These are phyloP conservation scores for Neopestalotiopsis sp. DNA, from an alignment of 2,329 filamentous ascomycete species.

Conservation along the genomic window DNA sequence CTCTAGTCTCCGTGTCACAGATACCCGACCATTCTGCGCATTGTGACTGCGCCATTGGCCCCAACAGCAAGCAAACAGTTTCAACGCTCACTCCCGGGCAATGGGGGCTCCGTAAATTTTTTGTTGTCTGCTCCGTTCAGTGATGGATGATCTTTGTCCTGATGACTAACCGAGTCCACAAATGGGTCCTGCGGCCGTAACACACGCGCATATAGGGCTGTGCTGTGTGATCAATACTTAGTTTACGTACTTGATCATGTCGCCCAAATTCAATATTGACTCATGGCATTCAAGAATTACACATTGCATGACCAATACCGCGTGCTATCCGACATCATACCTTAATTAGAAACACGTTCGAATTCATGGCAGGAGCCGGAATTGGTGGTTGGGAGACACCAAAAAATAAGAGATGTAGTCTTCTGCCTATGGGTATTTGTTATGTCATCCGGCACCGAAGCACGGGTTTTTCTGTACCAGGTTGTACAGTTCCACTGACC, in stretches of 20 bases:
- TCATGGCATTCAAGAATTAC: background rate
- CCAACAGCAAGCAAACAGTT: background rate
- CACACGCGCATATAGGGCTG: constrained; percentile 4
- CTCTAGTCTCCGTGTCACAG: constrained; percentile 8
- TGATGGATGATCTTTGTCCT: background rate
- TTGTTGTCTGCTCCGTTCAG: too few relatives aligned
- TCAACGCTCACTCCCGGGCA: background rate
- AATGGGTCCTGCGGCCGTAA: background rate
- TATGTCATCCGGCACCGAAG: background rate
- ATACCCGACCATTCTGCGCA: background rate
- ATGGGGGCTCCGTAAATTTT: background rate
- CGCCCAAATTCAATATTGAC: background rate
- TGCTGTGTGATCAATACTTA: background rate
- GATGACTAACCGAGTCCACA: constrained; percentile 14
- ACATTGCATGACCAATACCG: background rate
- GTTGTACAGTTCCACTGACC: background rate
- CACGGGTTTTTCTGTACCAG: background rate
- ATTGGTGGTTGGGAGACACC: background rate
- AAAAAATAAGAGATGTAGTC: background rate
- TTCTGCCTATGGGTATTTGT: background rate
- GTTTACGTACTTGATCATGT: background rate
- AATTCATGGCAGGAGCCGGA: background rate
- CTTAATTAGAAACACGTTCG: background rate
- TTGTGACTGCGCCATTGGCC: background rate
- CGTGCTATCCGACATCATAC: background rate